phyloP scores from a whole-genome alignment of 192 early-diverging fungal genomes.

The Nowakowskiella sp. region DNA sequence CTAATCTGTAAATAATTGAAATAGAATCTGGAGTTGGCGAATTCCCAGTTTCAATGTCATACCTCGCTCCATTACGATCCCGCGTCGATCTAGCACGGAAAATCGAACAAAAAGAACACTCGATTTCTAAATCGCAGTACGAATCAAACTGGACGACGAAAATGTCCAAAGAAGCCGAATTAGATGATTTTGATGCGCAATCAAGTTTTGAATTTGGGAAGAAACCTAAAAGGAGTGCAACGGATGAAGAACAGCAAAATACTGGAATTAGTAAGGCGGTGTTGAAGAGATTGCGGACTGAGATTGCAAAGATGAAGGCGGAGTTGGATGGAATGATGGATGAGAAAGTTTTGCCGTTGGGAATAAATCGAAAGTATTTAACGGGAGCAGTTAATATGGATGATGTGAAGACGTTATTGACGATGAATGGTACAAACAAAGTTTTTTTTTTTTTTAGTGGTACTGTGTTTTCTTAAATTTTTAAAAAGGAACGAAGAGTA shows the following conservation, averaged over 20 bases:
- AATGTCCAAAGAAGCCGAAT: not conserved
- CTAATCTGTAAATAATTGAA: not conserved
- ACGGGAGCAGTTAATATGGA: no score
- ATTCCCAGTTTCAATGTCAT: constrained; percentile 73
- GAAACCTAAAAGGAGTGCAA: not conserved
- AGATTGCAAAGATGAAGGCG: constrained; percentile 14
- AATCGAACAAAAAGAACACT: constrained; percentile 76
- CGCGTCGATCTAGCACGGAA: constrained; percentile 72
- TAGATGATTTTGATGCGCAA: constrained; percentile 8
- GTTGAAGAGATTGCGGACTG: constrained; percentile 1
- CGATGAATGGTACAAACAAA: no score
- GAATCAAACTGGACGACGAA: not conserved
- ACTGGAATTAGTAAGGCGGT: not conserved
- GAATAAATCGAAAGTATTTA: constrained; percentile 27
- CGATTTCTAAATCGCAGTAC: constrained; percentile 53
- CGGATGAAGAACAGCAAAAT: not conserved
- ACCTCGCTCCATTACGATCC: constrained; percentile 62
- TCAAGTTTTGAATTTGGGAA: not conserved
- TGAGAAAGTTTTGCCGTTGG: constrained; percentile 27
- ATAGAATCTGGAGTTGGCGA: constrained; percentile 49
- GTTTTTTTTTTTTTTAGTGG: no score
- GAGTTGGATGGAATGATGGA: constrained; percentile 21
- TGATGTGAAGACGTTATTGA: no score
- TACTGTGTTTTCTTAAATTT: no score
- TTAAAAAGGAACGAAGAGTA: no score